Evolutionary conservation across 1,284 basidiomycete species (phyloP).

Genomic region (Ceratorhiza oryzae-sativae): DNA sequence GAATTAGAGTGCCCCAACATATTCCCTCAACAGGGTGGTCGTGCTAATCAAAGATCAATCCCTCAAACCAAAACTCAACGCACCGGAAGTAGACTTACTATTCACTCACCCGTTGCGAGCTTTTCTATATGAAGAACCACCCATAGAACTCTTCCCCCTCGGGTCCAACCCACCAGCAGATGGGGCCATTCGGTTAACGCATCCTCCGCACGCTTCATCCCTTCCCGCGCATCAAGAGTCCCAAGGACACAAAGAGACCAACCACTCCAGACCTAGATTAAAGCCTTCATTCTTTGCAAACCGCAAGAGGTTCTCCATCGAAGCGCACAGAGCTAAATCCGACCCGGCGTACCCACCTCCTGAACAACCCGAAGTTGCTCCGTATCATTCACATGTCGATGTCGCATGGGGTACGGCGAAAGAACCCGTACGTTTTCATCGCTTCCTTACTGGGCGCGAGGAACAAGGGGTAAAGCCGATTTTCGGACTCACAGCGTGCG

Average conservation of each 20-base stretch:
- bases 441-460: constrained; percentile 82
- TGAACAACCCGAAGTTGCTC: constrained; percentile 31
- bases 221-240: background rate
- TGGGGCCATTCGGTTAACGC: constrained; percentile 26
- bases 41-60: constrained; percentile 75
- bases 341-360: constrained; percentile 24
- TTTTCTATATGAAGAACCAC: constrained; percentile 63
- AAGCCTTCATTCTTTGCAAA: constrained; percentile 24
- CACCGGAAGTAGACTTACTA: constrained; percentile 74
- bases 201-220: constrained; percentile 22
- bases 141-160: constrained; percentile 64
- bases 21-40: constrained; percentile 64
- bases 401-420: constrained; percentile 55
- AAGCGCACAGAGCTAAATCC: constrained; percentile 17
- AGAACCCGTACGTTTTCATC: constrained; percentile 66
- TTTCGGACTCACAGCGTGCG: constrained; percentile 81
- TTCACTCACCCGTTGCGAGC: constrained; percentile 82
- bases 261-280: constrained; percentile 51
- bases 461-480: constrained; percentile 81
- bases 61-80: constrained; percentile 75
- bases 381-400: constrained; percentile 71
- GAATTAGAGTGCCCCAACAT: background rate
- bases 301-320: background rate
- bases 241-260: constrained; percentile 46
- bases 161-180: constrained; percentile 48